Evolutionary conservation across 2,329 filamentous ascomycete species (phyloP).

Genomic region (Ceratocystis smalleyi): DNA sequence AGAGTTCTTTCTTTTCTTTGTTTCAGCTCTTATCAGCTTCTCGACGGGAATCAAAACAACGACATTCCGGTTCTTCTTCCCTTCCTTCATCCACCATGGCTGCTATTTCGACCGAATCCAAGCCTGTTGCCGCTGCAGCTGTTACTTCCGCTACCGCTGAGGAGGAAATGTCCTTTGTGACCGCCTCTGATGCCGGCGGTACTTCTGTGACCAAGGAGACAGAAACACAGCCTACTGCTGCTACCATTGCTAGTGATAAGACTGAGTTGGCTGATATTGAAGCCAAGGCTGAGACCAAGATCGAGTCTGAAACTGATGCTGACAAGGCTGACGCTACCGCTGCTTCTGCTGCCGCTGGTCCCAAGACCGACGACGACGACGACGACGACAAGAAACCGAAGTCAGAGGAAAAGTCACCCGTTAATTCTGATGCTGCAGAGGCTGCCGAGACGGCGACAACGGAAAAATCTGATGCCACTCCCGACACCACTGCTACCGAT

Average conservation of each 20-base stretch:
- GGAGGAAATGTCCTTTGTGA: background rate
- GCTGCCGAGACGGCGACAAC: too few relatives aligned
- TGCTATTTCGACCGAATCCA: background rate
- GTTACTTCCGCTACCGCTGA: background rate
- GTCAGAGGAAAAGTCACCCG: background rate
- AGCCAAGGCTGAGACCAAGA: background rate
- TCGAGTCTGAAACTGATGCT: background rate
- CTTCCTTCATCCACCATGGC: conserved; percentile 5
- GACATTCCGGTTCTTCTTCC: conserved; percentile 21
- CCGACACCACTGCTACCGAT: conserved; percentile 1
- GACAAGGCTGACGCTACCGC: background rate
- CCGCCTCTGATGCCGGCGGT: background rate
- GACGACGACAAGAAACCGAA: background rate
- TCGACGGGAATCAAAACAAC: background rate
- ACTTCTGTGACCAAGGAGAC: background rate
- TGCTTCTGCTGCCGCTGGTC: background rate
- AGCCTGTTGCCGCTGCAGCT: background rate
- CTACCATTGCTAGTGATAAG: background rate
- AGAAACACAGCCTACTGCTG: background rate
- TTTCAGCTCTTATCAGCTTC: conserved; percentile 4
- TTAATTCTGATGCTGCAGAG: too few relatives aligned
- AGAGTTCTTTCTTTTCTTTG: background rate
- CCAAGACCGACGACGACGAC: conserved; percentile 1
- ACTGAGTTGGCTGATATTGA: background rate
- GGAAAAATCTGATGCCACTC: conserved; percentile 6